Evolutionary conservation across 164 flowering plant species (phyloP).

Genomic region (Cinnamomum chago): DNA sequence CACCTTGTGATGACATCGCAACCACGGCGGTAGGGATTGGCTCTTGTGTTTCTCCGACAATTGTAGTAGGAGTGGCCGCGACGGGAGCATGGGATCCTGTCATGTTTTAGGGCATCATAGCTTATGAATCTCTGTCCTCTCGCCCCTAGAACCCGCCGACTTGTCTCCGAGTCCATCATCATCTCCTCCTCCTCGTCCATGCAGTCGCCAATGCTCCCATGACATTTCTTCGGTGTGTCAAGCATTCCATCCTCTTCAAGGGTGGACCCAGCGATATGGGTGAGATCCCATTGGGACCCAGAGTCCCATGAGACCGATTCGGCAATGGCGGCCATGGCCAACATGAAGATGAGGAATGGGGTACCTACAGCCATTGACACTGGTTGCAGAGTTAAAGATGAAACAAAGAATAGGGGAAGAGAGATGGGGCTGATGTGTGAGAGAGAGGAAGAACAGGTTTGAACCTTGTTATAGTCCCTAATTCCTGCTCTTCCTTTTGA

Average conservation of each 20-base stretch:
- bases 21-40: conserved; percentile 68
- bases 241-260: neutral
- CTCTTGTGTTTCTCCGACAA: conserved; percentile 47
- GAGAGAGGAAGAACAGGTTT: neutral
- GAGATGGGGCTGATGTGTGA: neutral
- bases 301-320: neutral
- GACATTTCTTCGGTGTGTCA: conserved; percentile 16
- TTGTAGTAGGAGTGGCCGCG: conserved; percentile 75
- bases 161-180: conserved; percentile 40
- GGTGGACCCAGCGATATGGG: no score
- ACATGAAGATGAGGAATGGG: neutral
- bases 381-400: neutral
- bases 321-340: neutral
- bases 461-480: no score
- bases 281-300: neutral
- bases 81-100: conserved; percentile 57
- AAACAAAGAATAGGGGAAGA: neutral
- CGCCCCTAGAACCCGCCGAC: conserved; percentile 43
- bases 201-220: conserved; percentile 48
- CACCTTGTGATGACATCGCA: conserved; percentile 60
- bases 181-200: conserved; percentile 29
- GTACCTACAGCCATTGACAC: neutral
- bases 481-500: no score
- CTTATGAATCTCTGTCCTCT: conserved; percentile 43
- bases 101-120: conserved; percentile 59